Evolutionary conservation across 345 rosid species (phyloP).

Genomic region (Nasturtium officinale): DNA sequence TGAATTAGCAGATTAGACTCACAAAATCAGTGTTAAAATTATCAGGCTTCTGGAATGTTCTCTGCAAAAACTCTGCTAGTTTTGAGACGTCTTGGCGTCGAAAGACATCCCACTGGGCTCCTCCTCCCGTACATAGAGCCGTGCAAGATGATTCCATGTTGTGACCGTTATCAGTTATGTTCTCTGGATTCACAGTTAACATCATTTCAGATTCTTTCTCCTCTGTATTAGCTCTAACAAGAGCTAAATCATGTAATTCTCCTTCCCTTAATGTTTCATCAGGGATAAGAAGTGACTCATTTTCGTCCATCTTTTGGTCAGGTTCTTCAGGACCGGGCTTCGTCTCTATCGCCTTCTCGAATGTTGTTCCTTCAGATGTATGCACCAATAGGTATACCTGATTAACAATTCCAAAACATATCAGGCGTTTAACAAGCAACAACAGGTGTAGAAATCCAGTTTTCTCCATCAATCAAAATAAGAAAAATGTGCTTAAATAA

Average conservation of each 20-base stretch:
- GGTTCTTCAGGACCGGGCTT: slow-evolving; percentile 12
- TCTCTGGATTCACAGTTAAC: slow-evolving; percentile 17
- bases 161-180: background rate
- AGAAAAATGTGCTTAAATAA: background rate
- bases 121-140: slow-evolving; percentile 48
- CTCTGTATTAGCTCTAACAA: slow-evolving; percentile 17
- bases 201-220: slow-evolving; percentile 32
- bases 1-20: slow-evolving; percentile 44
- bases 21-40: slow-evolving; percentile 47
- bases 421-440: background rate
- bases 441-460: slow-evolving; percentile 6
- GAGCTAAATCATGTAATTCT: slow-evolving; percentile 36
- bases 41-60: slow-evolving; percentile 45
- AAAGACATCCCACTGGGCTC: slow-evolving; percentile 85
- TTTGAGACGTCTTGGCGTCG: slow-evolving; percentile 78
- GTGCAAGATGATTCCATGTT: slow-evolving; percentile 32
- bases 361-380: slow-evolving; percentile 37
- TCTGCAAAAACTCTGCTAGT: slow-evolving; percentile 58
- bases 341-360: slow-evolving; percentile 8
- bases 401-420: slow-evolving; percentile 10
- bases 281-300: slow-evolving; percentile 16
- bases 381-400: slow-evolving; percentile 48
- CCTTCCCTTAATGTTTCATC: slow-evolving; percentile 15
- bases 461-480: slow-evolving; percentile 2
- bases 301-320: slow-evolving; percentile 24